Base-by-base conservation (phyloP, 1,284 basidiomycete species). In the Schizopora paradoxa region DNA sequence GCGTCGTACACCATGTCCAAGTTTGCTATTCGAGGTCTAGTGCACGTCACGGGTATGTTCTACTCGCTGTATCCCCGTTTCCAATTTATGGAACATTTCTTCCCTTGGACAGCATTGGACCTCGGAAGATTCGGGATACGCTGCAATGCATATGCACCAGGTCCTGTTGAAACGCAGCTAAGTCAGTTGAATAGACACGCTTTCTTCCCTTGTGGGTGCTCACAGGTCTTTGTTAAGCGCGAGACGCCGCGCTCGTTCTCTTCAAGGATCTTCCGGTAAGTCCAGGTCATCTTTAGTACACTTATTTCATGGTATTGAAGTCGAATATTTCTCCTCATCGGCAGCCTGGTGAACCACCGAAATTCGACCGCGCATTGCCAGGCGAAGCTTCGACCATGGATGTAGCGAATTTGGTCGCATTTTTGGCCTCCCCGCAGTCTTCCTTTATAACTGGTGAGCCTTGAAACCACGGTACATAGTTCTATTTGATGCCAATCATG, bases 71-170 rank as follows among this genome's bases (percentile, higher is more conserved):
- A 33, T 10, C 25, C 18, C 14, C 13, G 11, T 14, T 31, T 16
- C 13, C 3, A 2, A n/a, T n/a, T n/a, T n/a, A n/a, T n/a, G n/a
- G n/a, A n/a, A n/a, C n/a, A n/a, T n/a, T n/a, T n/a, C n/a, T n/a
- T n/a, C n/a, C n/a, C n/a, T n/a, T n/a, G n/a, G n/a, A n/a, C 26
- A 54, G 53, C 53, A 10, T 25, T 46, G n/a, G 53, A 54, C 28
- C 41, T 52, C 38, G 51, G 46, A 11, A 28, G 40, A 37, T 38
- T 49, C 36, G 55, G 56, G 18, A 60, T 61, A 44, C 60, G 56
- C 3, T 56, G 56, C 16, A 62, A 61, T 45, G 51, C 57, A 28
- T 61, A 62, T 44, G 59, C 58, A 19, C 61, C 61, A 5, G 51
- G 36, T 13, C 43, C 36, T 5, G 45, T 49, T 19, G 19, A 21